Base-by-base conservation (phyloP, 441 rosid species). In the Bocquillonia castaneifolia region DNA sequence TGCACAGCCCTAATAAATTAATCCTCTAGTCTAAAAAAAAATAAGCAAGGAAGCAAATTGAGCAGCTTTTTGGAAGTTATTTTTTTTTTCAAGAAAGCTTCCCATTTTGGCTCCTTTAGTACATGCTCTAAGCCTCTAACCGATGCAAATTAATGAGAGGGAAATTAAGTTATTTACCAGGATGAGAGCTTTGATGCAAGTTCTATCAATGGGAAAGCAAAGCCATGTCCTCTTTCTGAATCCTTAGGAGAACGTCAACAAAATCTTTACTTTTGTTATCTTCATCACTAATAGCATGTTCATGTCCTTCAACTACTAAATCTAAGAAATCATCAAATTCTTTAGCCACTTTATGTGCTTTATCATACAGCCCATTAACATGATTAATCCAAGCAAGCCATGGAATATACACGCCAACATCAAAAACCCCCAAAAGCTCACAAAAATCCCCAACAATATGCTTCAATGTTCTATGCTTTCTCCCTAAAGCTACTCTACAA, bases 371-470 rank as follows among this genome's bases (percentile, higher is more conserved):
- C 18, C 90, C 84, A 0, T 75, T 87, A 2, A 82, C 51, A 47
- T 63, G 66, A 51, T 82, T 78, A 3, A 85, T 39, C 78, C 82
- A 81, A 63, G 78, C 74, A 70, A 82, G 71, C 72, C 84, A 85
- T 25, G 88, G 90, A 74, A 85, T 81, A 76, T 76, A 87, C 60
- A 85, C 87, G 20, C 81, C 84, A 0, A 80, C 20, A 39, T 78
- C 80, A 51, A 79, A 72, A 37, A 76, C 75, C 14, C 88, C 90
- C 4, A 83, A 77, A 15, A 81, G 51, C 39, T 59, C 79, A 48
- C 65, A 77, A 66, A 69, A 75, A 83, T 84, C 34, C 39, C 66
- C 0, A 84, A 67, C 75, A 83, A 54, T 42, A 51, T 73, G 58
- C 63, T 80, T 80, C 44, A 83, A 85, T 10, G 65, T 84, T 64